Evolutionary conservation across 306 rosid species (phyloP).

Genomic region (Sophora flavescens): DNA sequence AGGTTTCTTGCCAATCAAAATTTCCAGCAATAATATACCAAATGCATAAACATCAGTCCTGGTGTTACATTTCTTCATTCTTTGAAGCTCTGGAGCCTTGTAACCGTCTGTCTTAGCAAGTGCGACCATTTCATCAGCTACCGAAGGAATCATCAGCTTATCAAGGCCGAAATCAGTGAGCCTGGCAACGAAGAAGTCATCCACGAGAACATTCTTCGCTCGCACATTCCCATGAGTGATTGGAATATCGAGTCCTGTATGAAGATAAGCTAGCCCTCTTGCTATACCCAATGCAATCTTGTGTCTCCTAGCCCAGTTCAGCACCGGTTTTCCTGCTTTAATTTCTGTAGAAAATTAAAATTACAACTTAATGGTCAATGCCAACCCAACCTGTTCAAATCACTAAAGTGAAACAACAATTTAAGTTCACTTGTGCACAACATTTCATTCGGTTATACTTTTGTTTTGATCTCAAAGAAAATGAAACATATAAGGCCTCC

Average conservation of each 20-base stretch:
- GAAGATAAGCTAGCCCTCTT: conserved; percentile 90
- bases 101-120: conserved; percentile 81
- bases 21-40: conserved; percentile 82
- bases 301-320: conserved; percentile 98
- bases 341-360: conserved; percentile 63
- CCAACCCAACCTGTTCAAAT: conserved; percentile 10
- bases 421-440: not conserved
- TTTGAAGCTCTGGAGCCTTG: conserved; percentile 95
- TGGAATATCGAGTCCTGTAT: conserved; percentile 84
- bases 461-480: not conserved
- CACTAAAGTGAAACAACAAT: not conserved
- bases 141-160: conserved; percentile 81
- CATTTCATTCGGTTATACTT: conserved; percentile 9
- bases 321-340: conserved; percentile 85
- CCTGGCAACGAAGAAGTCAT: conserved; percentile 82
- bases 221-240: conserved; percentile 87
- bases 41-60: conserved; percentile 94
- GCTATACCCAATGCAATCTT: conserved; percentile 92
- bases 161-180: conserved; percentile 86
- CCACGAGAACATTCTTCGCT: conserved; percentile 90
- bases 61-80: conserved; percentile 91
- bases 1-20: conserved; percentile 89
- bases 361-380: conserved; percentile 29
- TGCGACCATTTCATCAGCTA: conserved; percentile 91
- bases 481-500: too few relatives aligned